A percentile compares a stretch with the other conserved stretches of the same genome.
Evolutionary conservation across 23 red algal species (phyloP).

Genomic region (Gracilaria gracilis): DNA sequence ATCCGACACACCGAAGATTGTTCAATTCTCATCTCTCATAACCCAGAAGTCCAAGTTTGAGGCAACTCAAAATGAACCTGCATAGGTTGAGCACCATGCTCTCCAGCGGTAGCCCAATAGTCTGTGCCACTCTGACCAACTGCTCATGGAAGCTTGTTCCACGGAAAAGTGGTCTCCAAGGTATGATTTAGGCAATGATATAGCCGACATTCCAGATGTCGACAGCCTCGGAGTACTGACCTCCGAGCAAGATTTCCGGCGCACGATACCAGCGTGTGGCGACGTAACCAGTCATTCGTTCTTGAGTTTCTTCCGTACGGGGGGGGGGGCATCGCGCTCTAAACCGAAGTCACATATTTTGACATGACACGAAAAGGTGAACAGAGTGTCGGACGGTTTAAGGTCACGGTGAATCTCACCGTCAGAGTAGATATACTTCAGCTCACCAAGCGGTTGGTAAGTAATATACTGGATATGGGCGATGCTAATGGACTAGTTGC

Average conservation of each 20-base stretch:
- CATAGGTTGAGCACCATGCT: slow-evolving; percentile 60
- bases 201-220: slow-evolving; percentile 97
- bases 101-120: slow-evolving; percentile 70
- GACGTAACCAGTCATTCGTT: slow-evolving; percentile 79
- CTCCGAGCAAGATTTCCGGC: slow-evolving; percentile 86
- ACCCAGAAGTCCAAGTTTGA: too few relatives aligned
- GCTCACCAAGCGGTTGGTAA: slow-evolving; percentile 88
- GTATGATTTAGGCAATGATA: slow-evolving; percentile 90
- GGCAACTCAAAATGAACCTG: too few relatives aligned
- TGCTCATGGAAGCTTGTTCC: too few relatives aligned
- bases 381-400: slow-evolving; percentile 93
- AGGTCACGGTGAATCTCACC: slow-evolving; percentile 93
- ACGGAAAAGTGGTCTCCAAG: slow-evolving; percentile 87
- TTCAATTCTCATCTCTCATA: slow-evolving; percentile 26
- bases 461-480: slow-evolving; percentile 94
- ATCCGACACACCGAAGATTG: slow-evolving; percentile 43
- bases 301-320: slow-evolving; percentile 15
- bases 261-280: slow-evolving; percentile 94
- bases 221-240: slow-evolving; percentile 78
- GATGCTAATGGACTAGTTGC: slow-evolving; percentile 77
- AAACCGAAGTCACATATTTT: slow-evolving; percentile 92
- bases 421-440: slow-evolving; percentile 96
- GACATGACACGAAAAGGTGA: slow-evolving; percentile 86
- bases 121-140: slow-evolving; percentile 76
- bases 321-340: slow-evolving; percentile 63